Conservation (phyloP, 2,329 filamentous ascomycete species). For the Colletotrichum scovillei region DNA sequence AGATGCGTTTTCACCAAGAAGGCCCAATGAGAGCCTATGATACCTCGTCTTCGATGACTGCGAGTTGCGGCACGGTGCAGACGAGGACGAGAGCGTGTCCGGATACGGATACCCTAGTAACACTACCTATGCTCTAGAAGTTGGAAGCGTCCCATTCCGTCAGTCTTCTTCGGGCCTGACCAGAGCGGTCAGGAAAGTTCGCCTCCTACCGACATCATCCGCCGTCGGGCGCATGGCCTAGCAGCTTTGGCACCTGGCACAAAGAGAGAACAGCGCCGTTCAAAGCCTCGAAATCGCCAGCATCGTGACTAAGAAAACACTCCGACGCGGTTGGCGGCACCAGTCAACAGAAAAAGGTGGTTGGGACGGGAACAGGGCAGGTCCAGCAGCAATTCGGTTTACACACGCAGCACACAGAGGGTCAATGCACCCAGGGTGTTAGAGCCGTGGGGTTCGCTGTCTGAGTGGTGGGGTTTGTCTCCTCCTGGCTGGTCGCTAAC, state of each 20-base stretch:
- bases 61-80: too few species aligned
- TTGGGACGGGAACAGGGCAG: slow-evolving; percentile 14
- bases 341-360: neutral
- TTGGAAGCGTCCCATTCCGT: neutral
- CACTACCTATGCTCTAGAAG: too few species aligned
- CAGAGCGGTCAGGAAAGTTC: neutral
- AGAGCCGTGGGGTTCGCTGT: slow-evolving; percentile 17
- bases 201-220: slow-evolving; percentile 11
- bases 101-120: too few species aligned
- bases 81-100: neutral
- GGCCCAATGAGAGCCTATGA: too few species aligned
- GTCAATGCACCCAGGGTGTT: slow-evolving; percentile 10
- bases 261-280: neutral
- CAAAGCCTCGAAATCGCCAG: neutral
- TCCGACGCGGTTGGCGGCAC: slow-evolving; percentile 8
- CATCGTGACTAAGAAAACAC: neutral
- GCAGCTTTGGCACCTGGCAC: too few species aligned
- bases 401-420: neutral
- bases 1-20: too few species aligned
- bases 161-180: neutral
- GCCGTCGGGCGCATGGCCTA: neutral
- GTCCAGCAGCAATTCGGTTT: neutral
- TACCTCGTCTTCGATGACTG: too few species aligned
- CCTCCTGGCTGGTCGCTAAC: neutral
- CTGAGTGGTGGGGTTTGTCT: neutral